phyloP scores from a whole-genome alignment of 2,329 filamentous ascomycete species.

The Colletotrichum tamarilloi region DNA sequence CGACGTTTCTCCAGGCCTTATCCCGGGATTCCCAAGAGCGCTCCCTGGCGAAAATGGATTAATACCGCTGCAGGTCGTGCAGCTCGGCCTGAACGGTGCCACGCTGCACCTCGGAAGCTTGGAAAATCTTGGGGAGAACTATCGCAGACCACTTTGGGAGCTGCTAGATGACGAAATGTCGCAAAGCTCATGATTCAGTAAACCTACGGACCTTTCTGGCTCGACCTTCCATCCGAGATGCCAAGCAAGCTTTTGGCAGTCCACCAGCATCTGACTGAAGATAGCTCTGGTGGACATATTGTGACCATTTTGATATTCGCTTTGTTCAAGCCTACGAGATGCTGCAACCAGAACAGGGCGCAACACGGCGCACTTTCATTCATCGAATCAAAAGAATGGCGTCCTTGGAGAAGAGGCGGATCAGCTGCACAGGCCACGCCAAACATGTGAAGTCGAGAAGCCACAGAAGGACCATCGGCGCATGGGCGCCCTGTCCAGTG shows the following conservation, averaged over 20 bases:
- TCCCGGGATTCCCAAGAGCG: conserved; percentile 3
- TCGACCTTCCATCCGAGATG: neutral
- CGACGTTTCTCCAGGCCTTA: conserved; percentile 15
- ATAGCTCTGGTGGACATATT: neutral
- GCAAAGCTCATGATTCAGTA: conserved; percentile 26
- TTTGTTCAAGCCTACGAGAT: neutral
- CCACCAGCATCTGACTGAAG: neutral
- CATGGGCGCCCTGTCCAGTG: conserved; percentile 18
- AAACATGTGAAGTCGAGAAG: conserved; percentile 34
- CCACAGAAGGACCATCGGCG: conserved; percentile 10
- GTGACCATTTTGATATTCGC: conserved; percentile 9
- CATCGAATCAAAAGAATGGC: conserved; percentile 21
- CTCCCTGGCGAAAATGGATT: conserved; percentile 23
- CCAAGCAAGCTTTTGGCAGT: neutral
- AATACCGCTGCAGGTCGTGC: conserved; percentile 3
- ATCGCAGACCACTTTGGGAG: conserved; percentile 9
- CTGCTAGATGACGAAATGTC: conserved; percentile 26
- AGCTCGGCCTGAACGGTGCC: conserved; percentile 12
- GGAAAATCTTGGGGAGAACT: conserved; percentile 21
- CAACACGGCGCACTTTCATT: neutral
- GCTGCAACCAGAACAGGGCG: conserved; percentile 19
- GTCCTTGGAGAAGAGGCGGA: conserved; percentile 8
- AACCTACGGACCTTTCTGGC: neutral
- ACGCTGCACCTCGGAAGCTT: conserved; percentile 33
- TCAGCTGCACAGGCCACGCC: conserved; percentile 23